These are phyloP conservation scores for Zea luxurians DNA, from an alignment of 176 grass and related monocot genomes.

Conservation along the genomic window DNA sequence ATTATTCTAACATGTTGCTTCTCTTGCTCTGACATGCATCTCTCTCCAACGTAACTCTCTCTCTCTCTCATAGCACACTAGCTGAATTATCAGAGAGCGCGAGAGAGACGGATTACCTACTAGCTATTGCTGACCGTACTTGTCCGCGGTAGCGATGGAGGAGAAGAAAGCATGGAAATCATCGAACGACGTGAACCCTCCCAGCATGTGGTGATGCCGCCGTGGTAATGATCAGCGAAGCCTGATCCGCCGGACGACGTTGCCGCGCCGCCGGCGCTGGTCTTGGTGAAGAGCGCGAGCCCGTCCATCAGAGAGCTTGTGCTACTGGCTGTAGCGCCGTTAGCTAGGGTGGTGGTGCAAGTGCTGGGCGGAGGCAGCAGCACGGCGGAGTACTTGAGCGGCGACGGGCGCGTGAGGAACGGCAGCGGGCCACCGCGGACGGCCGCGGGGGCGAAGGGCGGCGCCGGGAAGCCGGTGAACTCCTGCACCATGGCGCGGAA, in stretches of 20 bases:
- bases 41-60: slow-evolving; percentile 29
- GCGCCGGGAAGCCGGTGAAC: slow-evolving; percentile 95
- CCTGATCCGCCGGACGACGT: slow-evolving; percentile 29
- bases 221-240: slow-evolving; percentile 20
- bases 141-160: slow-evolving; percentile 40
- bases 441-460: slow-evolving; percentile 56
- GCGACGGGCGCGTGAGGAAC: slow-evolving; percentile 45
- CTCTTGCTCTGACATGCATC: background rate
- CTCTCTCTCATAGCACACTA: slow-evolving; percentile 20
- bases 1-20: too few relatives aligned
- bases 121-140: slow-evolving; percentile 47
- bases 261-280: slow-evolving; percentile 34
- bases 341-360: slow-evolving; percentile 36
- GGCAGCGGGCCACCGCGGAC: slow-evolving; percentile 44
- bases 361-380: slow-evolving; percentile 29
- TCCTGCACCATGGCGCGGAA: slow-evolving; percentile 99
- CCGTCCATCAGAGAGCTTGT: slow-evolving; percentile 43
- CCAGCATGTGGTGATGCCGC: slow-evolving; percentile 36
- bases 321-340: background rate
- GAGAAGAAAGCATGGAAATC: slow-evolving; percentile 58
- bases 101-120: slow-evolving; percentile 12
- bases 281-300: slow-evolving; percentile 52
- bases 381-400: slow-evolving; percentile 44
- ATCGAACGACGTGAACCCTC: slow-evolving; percentile 58
- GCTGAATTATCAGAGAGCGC: background rate